Conservation (phyloP, 768 basidiomycete species). For the Serendipita sp. region DNA sequence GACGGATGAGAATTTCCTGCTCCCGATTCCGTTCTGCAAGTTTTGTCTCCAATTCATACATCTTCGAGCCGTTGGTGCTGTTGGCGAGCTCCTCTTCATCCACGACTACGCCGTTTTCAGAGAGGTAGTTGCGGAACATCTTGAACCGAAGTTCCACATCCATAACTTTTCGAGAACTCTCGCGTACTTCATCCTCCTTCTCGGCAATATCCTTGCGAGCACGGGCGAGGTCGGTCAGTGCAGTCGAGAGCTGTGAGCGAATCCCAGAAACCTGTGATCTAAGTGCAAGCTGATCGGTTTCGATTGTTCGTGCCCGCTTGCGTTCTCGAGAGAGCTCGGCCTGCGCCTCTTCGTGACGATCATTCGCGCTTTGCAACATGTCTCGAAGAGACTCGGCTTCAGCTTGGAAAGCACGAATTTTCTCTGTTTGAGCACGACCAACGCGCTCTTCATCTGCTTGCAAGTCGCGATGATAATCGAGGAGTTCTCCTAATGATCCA, state of each 20-base stretch:
- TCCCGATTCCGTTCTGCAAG: constrained; percentile 56
- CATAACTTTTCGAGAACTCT: constrained; percentile 46
- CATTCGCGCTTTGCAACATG: constrained; percentile 63
- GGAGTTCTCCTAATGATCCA: constrained; percentile 65
- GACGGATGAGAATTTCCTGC: constrained; percentile 61
- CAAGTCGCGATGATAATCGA: constrained; percentile 77
- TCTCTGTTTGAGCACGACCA: constrained; percentile 63
- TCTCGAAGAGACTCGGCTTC: constrained; percentile 61
- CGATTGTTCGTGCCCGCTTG: constrained; percentile 42
- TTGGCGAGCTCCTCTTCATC: constrained; percentile 51
- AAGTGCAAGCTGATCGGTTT: constrained; percentile 45
- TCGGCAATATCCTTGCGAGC: constrained; percentile 52
- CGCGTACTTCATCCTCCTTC: constrained; percentile 48
- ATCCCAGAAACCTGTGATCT: constrained; percentile 62
- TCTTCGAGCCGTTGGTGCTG: constrained; percentile 24
- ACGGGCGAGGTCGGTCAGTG: constrained; percentile 50
- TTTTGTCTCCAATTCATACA: constrained; percentile 63
- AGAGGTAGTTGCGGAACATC: constrained; percentile 71
- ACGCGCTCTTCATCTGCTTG: constrained; percentile 69
- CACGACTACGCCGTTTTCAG: constrained; percentile 70
- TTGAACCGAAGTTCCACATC: constrained; percentile 58
- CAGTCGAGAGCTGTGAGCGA: constrained; percentile 52
- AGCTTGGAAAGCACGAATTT: constrained; percentile 60
- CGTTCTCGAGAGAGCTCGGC: constrained; percentile 51
- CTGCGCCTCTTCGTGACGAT: constrained; percentile 54